Base-by-base conservation (phyloP, 192 early-diverging fungal genomes). In the Rhizoclosmatium sp. region DNA sequence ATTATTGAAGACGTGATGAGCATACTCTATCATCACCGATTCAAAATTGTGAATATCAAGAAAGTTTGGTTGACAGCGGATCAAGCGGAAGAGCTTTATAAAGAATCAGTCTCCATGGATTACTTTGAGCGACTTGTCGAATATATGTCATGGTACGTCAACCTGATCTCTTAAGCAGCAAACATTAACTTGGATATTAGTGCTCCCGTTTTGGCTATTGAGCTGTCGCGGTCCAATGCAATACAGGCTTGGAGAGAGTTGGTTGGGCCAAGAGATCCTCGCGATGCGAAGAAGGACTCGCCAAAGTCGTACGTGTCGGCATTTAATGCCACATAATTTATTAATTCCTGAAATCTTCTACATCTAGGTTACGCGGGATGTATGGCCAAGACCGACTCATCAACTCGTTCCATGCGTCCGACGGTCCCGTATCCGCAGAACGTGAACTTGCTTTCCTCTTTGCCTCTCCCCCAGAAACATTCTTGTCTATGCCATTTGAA, bases 401-500 rank as follows among this genome's bases (percentile, higher is more conserved):
- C 47, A 91, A 92, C 82, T 91, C 89, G 2, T 87, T 89, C 16
- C 87, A 87, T 69, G 89, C 87, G n/a, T 83, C 85, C 1, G 82
- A 85, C 64, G 78, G 82, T 40, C 79, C 80, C 42, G 79, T 82
- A 9, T 75, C 71, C 2, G 85, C 89, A 12, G 65, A 31, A 1
- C 78, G 82, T n/a, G 89, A 90, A 58, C 78, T 87, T 31, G 84
- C 82, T 0, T 62, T 85, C 31, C 49, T 90, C 51, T 90, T 89
- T 77, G 0, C 10, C 41, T 19, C n/a, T 41, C 42, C 39, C 48
- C n/a, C 47, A 4, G 47, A 68, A 7, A 47, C 69, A 10, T 75
- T 74, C 44, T 3, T 45, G 3, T 7, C 59, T n/a, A 4, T 71
- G 4, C 73, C 74, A 31, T 74, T 64, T 31, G 40, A 4, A 4